These are phyloP conservation scores for Ciborinia camelliae DNA, from an alignment of 2,329 filamentous ascomycete species.

Conservation along the genomic window DNA sequence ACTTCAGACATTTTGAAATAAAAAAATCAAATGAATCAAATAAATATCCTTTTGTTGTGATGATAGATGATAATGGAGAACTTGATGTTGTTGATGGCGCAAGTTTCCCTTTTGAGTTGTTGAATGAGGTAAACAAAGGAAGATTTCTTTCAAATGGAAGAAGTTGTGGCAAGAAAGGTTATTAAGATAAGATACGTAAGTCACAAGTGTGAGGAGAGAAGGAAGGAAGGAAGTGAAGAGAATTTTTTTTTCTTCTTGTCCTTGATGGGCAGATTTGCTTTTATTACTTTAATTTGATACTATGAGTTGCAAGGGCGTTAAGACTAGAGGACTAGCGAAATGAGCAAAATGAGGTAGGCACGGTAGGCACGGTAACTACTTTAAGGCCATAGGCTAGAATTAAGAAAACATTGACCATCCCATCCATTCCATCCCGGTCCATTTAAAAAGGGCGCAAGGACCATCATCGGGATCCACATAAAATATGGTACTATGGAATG, in stretches of 20 bases:
- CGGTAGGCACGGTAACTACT: constrained; percentile 12
- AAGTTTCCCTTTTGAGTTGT: constrained; percentile 17
- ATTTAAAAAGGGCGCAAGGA: neutral
- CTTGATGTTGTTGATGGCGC: constrained; percentile 28
- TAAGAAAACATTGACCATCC: neutral
- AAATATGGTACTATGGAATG: neutral
- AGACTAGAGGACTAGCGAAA: constrained; percentile 18
- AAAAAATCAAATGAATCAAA: constrained; percentile 23
- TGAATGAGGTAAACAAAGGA: constrained; percentile 12
- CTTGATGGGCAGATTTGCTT: constrained; percentile 16
- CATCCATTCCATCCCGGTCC: no score
- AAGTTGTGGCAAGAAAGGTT: constrained; percentile 10
- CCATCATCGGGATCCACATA: neutral
- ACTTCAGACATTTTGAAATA: constrained; percentile 54
- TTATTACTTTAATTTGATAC: constrained; percentile 12
- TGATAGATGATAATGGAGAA: constrained; percentile 24
- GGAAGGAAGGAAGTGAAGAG: constrained; percentile 10
- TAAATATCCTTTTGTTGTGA: constrained; percentile 1
- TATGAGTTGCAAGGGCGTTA: constrained; percentile 22
- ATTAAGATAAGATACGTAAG: constrained; percentile 7
- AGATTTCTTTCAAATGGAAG: neutral
- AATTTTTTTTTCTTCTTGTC: constrained; percentile 20
- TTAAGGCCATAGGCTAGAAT: neutral
- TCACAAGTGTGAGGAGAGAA: constrained; percentile 1
- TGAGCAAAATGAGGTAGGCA: constrained; percentile 20